Base-by-base conservation (phyloP, 306 rosid genomes). In the Psophocarpus tetragonolobus region DNA sequence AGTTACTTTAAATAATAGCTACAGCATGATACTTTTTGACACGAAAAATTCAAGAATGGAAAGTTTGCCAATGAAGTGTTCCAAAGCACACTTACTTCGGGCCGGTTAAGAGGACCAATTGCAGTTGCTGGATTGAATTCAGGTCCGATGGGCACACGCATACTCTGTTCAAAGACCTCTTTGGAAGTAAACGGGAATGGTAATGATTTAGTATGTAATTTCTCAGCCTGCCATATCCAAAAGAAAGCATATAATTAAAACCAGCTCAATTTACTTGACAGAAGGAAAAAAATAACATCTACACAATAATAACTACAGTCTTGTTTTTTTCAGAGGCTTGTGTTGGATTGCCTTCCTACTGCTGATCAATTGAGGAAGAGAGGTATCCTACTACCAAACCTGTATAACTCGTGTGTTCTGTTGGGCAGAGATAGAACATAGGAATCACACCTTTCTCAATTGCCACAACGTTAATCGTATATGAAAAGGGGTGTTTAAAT, bases 131-230 rank as follows among this genome's bases (percentile, higher is more conserved):
- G 99, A 87, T 92, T 95, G 80, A 80, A 91, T 73, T 95, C 99
- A n/a, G 99, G 97, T 79, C 97, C 99, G 13, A 95, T 80, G 45
- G 99, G 99, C 87, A 88, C 75, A 61, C 97, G 96, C 67, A 89
- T 86, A 82, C 91, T 92, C 86, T 89, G 96, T 53, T 95, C 92
- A 79, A 81, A 95, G 51, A 88, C 89, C 69, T 89, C 97, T 70
- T 84, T 87, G 70, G 93, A 90, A 26, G 97, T 86, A 77, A 80
- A 95, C 10, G 99, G 99, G 83, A 29, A 92, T 48, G 99, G 97
- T 72, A 95, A 65, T 6, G 85, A 45, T 76, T 85, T 88, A 33
- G 96, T 84, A 72, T 85, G 91, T 38, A 95, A 97, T 78, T 92
- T 95, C 85, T 95, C 96, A 58, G 97, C 91, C 99, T 95, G 88